A percentile compares a stretch with the other conserved stretches of the same genome.
Conservation (phyloP, 1,284 basidiomycete species). For the Sporisorium iseilematis-ciliati region DNA sequence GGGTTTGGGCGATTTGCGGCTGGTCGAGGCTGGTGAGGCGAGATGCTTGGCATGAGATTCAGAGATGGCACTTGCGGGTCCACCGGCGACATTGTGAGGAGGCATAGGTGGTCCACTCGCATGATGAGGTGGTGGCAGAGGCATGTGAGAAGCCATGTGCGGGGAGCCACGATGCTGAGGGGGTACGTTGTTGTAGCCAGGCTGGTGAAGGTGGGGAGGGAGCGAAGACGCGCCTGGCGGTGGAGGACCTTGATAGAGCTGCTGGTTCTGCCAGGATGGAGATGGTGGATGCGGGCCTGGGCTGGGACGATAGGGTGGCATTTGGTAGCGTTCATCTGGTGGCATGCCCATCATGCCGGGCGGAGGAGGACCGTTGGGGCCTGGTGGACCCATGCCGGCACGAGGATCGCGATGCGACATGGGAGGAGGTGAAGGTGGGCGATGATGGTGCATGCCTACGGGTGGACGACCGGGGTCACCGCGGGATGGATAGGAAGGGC, state of each 20-base stretch:
- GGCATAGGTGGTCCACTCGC: slow-evolving; percentile 23
- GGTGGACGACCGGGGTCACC: slow-evolving; percentile 39
- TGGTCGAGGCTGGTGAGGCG: slow-evolving; percentile 38
- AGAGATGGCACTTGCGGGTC: slow-evolving; percentile 32
- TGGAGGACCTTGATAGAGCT: slow-evolving; percentile 37
- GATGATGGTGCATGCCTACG: slow-evolving; percentile 44
- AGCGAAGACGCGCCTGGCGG: slow-evolving; percentile 33
- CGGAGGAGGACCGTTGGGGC: slow-evolving; percentile 36
- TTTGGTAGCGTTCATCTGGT: slow-evolving; percentile 41
- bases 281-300: slow-evolving; percentile 45
- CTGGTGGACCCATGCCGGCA: slow-evolving; percentile 39
- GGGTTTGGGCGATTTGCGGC: slow-evolving; percentile 45
- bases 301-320: slow-evolving; percentile 42
- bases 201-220: slow-evolving; percentile 47
- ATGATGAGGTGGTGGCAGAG: slow-evolving; percentile 37
- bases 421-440: slow-evolving; percentile 43
- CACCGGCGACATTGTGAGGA: slow-evolving; percentile 27
- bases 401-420: slow-evolving; percentile 46
- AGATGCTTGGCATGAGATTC: slow-evolving; percentile 45
- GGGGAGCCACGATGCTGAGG: slow-evolving; percentile 46
- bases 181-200: slow-evolving; percentile 27
- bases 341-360: slow-evolving; percentile 50
- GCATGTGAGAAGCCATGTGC: slow-evolving; percentile 45
- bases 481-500: slow-evolving; percentile 38
- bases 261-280: slow-evolving; percentile 53